These are phyloP conservation scores for Tolypocladium cylindrosporum DNA, from an alignment of 2,329 filamentous ascomycete genomes.

Conservation along the genomic window DNA sequence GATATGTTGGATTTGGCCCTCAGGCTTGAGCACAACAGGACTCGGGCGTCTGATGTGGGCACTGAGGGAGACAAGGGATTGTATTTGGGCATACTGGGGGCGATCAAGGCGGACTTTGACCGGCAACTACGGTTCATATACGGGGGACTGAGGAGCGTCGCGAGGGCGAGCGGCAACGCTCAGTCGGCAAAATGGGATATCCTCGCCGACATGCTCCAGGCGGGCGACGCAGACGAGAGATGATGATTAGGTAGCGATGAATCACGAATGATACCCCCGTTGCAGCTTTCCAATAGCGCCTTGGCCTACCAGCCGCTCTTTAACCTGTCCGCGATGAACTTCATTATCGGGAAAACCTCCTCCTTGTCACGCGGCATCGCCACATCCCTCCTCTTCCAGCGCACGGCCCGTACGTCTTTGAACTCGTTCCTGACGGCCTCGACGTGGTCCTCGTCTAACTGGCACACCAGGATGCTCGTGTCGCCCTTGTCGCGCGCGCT, in stretches of 20 bases:
- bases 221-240: conserved; percentile 19
- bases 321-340: conserved; percentile 63
- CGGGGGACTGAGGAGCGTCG: conserved; percentile 63
- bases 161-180: conserved; percentile 58
- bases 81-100: conserved; percentile 42
- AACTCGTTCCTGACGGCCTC: conserved; percentile 58
- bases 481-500: conserved; percentile 41
- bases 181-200: conserved; percentile 62
- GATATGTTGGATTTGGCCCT: conserved; percentile 68
- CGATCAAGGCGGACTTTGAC: conserved; percentile 54
- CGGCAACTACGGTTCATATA: conserved; percentile 59
- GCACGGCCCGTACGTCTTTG: conserved; percentile 53
- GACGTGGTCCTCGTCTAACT: conserved; percentile 53
- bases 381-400: conserved; percentile 63
- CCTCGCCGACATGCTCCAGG: conserved; percentile 69
- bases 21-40: conserved; percentile 52
- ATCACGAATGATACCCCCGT: conserved; percentile 12
- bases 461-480: conserved; percentile 52
- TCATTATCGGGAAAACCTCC: conserved; percentile 86
- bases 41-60: conserved; percentile 11
- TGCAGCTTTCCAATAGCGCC: neutral
- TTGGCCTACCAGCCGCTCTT: conserved; percentile 11
- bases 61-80: conserved; percentile 19
- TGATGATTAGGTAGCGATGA: conserved; percentile 8
- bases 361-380: conserved; percentile 75